These are phyloP conservation scores for Phaeosphaeriaceae sp. DNA, from an alignment of 2,329 filamentous ascomycete genomes.

Conservation along the genomic window DNA sequence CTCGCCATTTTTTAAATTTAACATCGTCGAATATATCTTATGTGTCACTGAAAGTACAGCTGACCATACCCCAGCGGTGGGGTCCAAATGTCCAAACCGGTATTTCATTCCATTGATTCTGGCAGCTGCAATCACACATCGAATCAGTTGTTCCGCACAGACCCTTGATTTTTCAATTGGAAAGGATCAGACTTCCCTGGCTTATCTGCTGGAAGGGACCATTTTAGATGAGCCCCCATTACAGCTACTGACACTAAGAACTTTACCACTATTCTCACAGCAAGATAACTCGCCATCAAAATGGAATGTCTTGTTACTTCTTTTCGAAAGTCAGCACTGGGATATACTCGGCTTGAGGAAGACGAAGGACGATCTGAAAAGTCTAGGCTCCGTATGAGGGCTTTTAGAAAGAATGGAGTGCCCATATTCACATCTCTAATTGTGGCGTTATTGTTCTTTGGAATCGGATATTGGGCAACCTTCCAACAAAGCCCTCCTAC, in stretches of 20 bases:
- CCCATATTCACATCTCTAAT: background rate
- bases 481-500: background rate
- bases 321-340: background rate
- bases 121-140: background rate
- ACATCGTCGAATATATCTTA: background rate
- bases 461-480: background rate
- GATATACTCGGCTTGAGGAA: background rate
- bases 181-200: background rate
- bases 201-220: background rate
- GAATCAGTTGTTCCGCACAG: background rate
- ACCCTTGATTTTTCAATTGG: background rate
- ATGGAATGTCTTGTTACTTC: background rate
- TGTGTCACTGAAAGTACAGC: background rate
- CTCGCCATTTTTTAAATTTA: background rate
- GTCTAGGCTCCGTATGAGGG: background rate
- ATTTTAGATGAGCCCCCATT: background rate
- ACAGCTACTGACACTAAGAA: background rate
- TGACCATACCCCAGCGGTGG: background rate
- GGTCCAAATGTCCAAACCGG: background rate
- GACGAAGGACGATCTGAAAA: background rate
- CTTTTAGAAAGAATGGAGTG: background rate
- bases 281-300: background rate
- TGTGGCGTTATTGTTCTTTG: background rate
- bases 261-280: background rate
- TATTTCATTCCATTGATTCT: background rate